Evolutionary conservation across 2,329 filamentous ascomycete species (phyloP).

Genomic region (Scytalidium sp.): DNA sequence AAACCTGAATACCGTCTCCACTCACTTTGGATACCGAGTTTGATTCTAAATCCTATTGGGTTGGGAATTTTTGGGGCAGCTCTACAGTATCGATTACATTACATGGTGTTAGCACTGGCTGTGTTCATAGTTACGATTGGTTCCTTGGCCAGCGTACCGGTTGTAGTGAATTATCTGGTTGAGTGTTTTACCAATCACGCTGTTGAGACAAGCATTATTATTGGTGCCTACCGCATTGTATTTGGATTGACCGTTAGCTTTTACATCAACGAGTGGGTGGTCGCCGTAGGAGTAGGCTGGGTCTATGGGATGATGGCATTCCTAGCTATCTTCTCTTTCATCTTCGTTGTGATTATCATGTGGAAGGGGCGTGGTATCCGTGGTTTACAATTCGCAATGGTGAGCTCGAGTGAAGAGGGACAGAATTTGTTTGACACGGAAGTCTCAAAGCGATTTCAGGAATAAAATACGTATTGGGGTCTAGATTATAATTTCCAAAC

Average conservation of each 20-base stretch:
- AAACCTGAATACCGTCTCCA: conserved; percentile 24
- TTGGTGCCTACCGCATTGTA: conserved; percentile 30
- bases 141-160: conserved; percentile 8
- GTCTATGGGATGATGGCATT: conserved; percentile 38
- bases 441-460: too few species aligned
- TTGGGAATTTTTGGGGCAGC: conserved; percentile 35
- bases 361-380: conserved; percentile 22
- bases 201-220: conserved; percentile 30
- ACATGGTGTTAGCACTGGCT: conserved; percentile 35
- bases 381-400: conserved; percentile 7
- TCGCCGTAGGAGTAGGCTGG: conserved; percentile 33
- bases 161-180: conserved; percentile 19
- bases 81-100: conserved; percentile 38
- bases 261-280: conserved; percentile 35
- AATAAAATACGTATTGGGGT: too few species aligned
- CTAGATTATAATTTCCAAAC: too few species aligned
- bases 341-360: conserved; percentile 22
- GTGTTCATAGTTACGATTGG: conserved; percentile 36
- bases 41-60: conserved; percentile 30
- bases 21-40: conserved; percentile 24
- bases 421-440: conserved; percentile 13
- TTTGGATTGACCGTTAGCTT: conserved; percentile 35
- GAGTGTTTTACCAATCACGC: conserved; percentile 32
- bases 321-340: conserved; percentile 23
- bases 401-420: conserved; percentile 20